Base-by-base conservation (phyloP, 1,284 basidiomycete genomes). In the Pholiota adiposa region DNA sequence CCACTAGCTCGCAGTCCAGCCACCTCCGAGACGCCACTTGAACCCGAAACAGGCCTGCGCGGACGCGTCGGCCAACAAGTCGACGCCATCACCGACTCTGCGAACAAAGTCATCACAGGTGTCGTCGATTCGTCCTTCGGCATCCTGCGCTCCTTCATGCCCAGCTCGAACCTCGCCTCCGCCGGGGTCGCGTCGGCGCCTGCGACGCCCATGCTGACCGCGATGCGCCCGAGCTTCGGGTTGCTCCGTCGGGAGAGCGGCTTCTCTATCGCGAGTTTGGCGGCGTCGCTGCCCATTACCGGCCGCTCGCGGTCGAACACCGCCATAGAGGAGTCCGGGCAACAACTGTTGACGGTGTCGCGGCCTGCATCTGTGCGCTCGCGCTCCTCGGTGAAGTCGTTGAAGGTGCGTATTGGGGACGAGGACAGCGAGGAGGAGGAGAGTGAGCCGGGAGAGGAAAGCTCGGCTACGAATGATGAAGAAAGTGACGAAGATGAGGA, bases 111-210 rank as follows among this genome's bases (percentile, higher is more conserved):
- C 46, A 80, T 95, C 54, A 87, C 82, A 0, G 93, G 92, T 19
- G 93, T 96, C 38, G 89, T 96, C 53, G 94, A 95, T 69, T 87
- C 91, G 0, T 93, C 91, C 1, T 92, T 95, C 74, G 90, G 90
- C 9, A 90, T 94, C 48, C 79, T 95, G 2, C 83, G 90, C 16
- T 87, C 92, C 0, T 77, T 96, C 46, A 69, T 79, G 49, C 81
- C 80, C 0, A n/a, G n/a, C n/a, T 50, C 63, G 14, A 41, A 52
- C 34, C 34, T 61, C 5, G 56, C 36, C 19, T 21, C 64, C 29
- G 51, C 44, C 41, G 60, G 33, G 8, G 40, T 23, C 16, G 27
- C 44, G 33, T 49, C 46, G 16, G 61, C 65, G 2, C 66, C 65
- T 21, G 58, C 64, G 11, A 62, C 59, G 27, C 62, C 65, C 70